Percentiles rank a stretch among this genome's conserved stretches.
Conservation (phyloP, 2,329 filamentous ascomycete species). For the Penicillium sp. region DNA sequence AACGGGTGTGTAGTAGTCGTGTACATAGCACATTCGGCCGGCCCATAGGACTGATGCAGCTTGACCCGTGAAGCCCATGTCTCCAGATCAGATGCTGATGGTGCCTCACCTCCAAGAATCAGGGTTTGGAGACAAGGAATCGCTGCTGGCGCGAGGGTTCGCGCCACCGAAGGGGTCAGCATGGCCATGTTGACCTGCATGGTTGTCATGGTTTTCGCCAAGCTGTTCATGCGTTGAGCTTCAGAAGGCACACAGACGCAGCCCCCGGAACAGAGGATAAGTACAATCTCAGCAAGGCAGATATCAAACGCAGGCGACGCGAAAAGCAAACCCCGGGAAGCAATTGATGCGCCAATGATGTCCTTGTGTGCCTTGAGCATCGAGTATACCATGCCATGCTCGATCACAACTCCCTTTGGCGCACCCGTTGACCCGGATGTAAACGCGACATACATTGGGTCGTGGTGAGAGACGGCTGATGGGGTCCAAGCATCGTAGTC, state of each 20-base stretch:
- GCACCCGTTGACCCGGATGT: slow-evolving; percentile 5
- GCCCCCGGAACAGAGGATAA: neutral
- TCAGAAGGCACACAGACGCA: slow-evolving; percentile 6
- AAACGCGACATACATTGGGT: slow-evolving; percentile 5
- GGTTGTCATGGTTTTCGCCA: neutral
- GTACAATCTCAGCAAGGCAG: slow-evolving; percentile 1
- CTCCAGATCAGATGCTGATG: neutral
- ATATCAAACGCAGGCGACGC: slow-evolving; percentile 8
- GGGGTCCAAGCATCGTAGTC: neutral
- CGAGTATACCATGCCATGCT: slow-evolving; percentile 15
- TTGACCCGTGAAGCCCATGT: neutral
- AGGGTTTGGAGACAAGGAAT: neutral
- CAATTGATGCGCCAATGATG: neutral
- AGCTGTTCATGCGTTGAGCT: neutral
- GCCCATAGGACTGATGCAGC: slow-evolving; percentile 3
- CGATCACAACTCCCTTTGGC: slow-evolving; percentile 7
- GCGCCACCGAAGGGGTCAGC: slow-evolving; percentile 3
- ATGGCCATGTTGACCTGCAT: slow-evolving; percentile 4
- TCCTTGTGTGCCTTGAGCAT: slow-evolving; percentile 17
- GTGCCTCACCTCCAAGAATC: slow-evolving; percentile 3
- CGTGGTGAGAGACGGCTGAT: neutral
- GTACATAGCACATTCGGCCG: slow-evolving; percentile 2
- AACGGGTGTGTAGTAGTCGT: neutral
- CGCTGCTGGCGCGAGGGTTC: neutral
- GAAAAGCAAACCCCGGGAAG: slow-evolving; percentile 7